Percentiles rank a stretch among this genome's conserved stretches.
phyloP scores from a whole-genome alignment of 192 early-diverging fungal genomes.

The Umbelopsis ramanniana region DNA sequence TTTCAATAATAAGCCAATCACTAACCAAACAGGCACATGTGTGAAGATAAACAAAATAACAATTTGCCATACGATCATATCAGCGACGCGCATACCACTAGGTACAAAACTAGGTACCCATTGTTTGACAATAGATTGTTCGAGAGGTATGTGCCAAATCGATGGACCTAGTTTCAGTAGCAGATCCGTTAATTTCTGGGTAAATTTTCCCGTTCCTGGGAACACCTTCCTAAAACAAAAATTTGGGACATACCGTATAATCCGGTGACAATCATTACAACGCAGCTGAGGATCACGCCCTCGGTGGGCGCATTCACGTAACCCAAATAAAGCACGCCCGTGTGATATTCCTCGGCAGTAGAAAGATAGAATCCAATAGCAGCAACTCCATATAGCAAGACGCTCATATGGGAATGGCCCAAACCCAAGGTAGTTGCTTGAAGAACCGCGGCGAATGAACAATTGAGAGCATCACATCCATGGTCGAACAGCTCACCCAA shows the following conservation, averaged over 20 bases:
- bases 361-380: conserved; percentile 75
- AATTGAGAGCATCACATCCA: conserved; percentile 55
- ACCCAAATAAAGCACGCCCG: conserved; percentile 80
- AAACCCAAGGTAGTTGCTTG: conserved; percentile 27
- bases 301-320: conserved; percentile 87
- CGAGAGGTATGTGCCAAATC: conserved; percentile 24
- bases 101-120: conserved; percentile 27
- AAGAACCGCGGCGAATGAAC: conserved; percentile 35
- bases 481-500: conserved; percentile 97
- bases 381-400: conserved; percentile 34
- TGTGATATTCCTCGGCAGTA: conserved; percentile 94
- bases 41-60: conserved; percentile 30
- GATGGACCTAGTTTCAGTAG: conserved; percentile 19
- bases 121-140: neutral
- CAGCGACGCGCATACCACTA: conserved; percentile 1
- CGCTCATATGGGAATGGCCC: conserved; percentile 32
- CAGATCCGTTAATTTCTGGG: neutral
- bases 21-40: conserved; percentile 42
- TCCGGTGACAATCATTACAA: conserved; percentile 66
- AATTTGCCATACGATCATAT: conserved; percentile 30
- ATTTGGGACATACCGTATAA: conserved; percentile 53
- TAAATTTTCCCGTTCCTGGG: conserved; percentile 3
- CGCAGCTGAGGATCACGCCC: conserved; percentile 72
- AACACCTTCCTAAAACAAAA: conserved; percentile 13
- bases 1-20: too few relatives aligned